These are phyloP conservation scores for Psilocybe mexicana DNA, from an alignment of 1,284 basidiomycete species.

Conservation along the genomic window DNA sequence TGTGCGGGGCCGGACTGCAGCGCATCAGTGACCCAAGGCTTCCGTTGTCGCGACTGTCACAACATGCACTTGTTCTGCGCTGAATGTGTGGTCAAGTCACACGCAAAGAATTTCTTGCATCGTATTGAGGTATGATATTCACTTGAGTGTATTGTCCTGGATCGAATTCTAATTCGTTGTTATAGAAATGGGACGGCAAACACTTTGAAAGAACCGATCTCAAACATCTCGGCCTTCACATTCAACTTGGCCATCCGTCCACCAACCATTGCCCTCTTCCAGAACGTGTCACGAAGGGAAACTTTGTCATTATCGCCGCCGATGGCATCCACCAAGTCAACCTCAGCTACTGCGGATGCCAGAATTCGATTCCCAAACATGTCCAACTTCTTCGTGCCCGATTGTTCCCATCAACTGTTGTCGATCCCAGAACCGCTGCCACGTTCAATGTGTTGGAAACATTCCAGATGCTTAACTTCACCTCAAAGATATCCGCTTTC, in stretches of 20 bases:
- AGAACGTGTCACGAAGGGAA: background rate
- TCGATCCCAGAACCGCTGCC: constrained; percentile 26
- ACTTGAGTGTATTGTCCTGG: background rate
- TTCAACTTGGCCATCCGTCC: constrained; percentile 26
- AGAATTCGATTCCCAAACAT: background rate
- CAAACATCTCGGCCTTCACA: constrained; percentile 19
- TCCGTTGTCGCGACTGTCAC: constrained; percentile 3
- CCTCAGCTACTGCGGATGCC: constrained; percentile 35
- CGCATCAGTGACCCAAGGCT: background rate
- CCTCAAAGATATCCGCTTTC: constrained; percentile 22
- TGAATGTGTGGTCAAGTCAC: too few species aligned
- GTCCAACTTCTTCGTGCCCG: constrained; percentile 28
- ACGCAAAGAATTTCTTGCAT: too few species aligned
- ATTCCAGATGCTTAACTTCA: constrained; percentile 26
- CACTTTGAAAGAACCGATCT: constrained; percentile 15
- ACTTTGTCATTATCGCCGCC: constrained; percentile 31
- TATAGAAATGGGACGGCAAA: constrained; percentile 22
- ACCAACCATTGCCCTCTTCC: constrained; percentile 12
- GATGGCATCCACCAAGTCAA: constrained; percentile 32
- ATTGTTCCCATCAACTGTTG: constrained; percentile 26
- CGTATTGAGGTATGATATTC: background rate
- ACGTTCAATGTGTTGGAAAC: constrained; percentile 26
- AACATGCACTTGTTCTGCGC: too few species aligned
- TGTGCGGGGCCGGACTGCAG: background rate
- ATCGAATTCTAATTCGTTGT: background rate